Conservation (phyloP, 176 grass and related monocot species). For the Pontederia paniculata region DNA sequence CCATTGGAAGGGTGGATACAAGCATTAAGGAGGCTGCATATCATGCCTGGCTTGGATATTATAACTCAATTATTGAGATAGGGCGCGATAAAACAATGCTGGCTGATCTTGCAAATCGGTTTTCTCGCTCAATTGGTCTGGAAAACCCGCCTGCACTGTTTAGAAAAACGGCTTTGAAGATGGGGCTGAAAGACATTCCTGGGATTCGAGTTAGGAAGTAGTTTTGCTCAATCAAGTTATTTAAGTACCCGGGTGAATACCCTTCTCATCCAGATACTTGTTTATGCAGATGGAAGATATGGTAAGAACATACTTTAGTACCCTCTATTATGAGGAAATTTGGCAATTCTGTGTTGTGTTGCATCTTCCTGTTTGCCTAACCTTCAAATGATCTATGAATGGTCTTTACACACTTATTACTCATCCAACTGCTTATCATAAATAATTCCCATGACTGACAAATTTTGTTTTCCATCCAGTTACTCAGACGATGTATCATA, state of each 20-base stretch:
- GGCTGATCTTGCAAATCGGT: slow-evolving; percentile 61
- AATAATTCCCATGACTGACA: too few relatives aligned
- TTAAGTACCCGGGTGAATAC: not conserved
- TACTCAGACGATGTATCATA: too few relatives aligned
- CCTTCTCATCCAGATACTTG: too few relatives aligned
- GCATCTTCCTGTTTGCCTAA: too few relatives aligned
- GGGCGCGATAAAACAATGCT: slow-evolving; percentile 68
- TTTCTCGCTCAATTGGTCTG: slow-evolving; percentile 56
- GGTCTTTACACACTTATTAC: too few relatives aligned
- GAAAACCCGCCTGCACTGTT: slow-evolving; percentile 58
- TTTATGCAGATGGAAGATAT: too few relatives aligned
- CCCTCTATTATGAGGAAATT: too few relatives aligned
- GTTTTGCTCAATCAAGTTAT: not conserved
- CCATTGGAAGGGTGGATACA: slow-evolving; percentile 59
- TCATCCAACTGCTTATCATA: too few relatives aligned
- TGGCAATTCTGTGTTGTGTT: too few relatives aligned
- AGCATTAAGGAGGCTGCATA: slow-evolving; percentile 90
- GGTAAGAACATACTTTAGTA: too few relatives aligned
- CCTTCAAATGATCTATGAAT: too few relatives aligned
- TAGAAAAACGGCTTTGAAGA: slow-evolving; percentile 74
- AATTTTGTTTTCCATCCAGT: too few relatives aligned
- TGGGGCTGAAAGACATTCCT: slow-evolving; percentile 78
- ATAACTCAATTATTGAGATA: slow-evolving; percentile 56
- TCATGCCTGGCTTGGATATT: slow-evolving; percentile 85
- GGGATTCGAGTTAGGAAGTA: slow-evolving; percentile 80